phyloP scores from a whole-genome alignment of 2,329 filamentous ascomycete genomes.

The Cercospora sp. region DNA sequence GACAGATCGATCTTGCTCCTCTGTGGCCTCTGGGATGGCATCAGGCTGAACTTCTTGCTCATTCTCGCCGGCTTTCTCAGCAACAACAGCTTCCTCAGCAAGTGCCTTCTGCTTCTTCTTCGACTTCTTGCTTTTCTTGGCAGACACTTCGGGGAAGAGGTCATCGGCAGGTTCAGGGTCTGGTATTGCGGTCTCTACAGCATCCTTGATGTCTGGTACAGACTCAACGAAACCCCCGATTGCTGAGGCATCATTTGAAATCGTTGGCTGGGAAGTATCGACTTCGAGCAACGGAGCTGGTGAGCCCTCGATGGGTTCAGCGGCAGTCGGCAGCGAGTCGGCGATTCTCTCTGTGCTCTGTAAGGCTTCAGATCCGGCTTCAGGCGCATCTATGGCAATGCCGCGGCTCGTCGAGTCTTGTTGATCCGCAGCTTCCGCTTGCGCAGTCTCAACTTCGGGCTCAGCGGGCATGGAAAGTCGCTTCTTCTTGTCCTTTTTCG shows the following conservation, averaged over 20 bases:
- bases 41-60: background rate
- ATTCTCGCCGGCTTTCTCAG: background rate
- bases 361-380: background rate
- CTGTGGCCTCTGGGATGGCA: background rate
- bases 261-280: background rate
- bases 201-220: background rate
- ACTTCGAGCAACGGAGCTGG: background rate
- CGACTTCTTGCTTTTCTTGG: conserved; percentile 35
- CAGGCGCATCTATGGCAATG: background rate
- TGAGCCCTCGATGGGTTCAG: background rate
- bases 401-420: background rate
- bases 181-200: background rate
- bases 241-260: background rate
- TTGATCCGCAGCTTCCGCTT: background rate
- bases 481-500: conserved; percentile 16
- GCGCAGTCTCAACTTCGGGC: conserved; percentile 5
- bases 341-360: background rate
- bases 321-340: background rate
- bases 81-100: conserved; percentile 3
- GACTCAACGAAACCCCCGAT: background rate
- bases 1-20: conserved; percentile 3
- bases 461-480: conserved; percentile 9
- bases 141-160: conserved; percentile 12
- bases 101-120: conserved; percentile 23
- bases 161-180: conserved; percentile 17